Conservation (phyloP, 805 yeast genomes). For the Kodamaea neixiangensis region DNA sequence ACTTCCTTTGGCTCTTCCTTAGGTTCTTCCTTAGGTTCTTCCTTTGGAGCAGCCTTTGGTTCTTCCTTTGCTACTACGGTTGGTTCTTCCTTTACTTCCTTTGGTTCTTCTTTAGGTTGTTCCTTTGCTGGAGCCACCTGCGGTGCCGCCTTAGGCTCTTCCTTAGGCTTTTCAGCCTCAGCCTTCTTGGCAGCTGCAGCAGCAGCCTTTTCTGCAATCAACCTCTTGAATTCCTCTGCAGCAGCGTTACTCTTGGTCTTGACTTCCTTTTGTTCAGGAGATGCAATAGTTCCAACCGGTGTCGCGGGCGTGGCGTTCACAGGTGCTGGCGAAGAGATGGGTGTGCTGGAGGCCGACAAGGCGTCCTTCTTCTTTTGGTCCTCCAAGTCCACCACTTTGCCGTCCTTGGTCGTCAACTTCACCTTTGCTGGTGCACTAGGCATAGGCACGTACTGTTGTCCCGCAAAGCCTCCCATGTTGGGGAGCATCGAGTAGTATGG, state of each 20-base stretch:
- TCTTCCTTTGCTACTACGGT: no score
- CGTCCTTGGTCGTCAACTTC: constrained; percentile 45
- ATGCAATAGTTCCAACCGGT: constrained; percentile 11
- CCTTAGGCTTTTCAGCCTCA: constrained; percentile 12
- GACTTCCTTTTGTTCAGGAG: constrained; percentile 18
- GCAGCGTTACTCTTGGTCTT: constrained; percentile 15
- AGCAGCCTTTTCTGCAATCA: constrained; percentile 32
- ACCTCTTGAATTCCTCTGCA: constrained; percentile 41
- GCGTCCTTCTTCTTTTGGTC: constrained; percentile 36
- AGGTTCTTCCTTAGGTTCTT: constrained; percentile 9
- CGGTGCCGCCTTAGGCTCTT: no score
- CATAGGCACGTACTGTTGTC: constrained; percentile 11
- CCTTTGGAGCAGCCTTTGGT: constrained; percentile 8
- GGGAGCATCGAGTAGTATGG: constrained; percentile 26
- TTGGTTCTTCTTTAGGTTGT: constrained; percentile 7
- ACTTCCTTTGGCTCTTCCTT: constrained; percentile 14
- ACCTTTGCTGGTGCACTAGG: constrained; percentile 26
- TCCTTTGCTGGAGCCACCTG: no score
- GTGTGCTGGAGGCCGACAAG: constrained; percentile 28
- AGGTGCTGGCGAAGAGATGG: constrained; percentile 34
- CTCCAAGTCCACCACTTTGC: constrained; percentile 43
- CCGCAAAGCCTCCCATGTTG: constrained; percentile 15
- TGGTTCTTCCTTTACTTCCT: constrained; percentile 10
- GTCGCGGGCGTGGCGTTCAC: constrained; percentile 12
- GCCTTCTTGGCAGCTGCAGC: constrained; percentile 21